Evolutionary conservation across 768 basidiomycete species (phyloP).

Genomic region (Boletales sp.): DNA sequence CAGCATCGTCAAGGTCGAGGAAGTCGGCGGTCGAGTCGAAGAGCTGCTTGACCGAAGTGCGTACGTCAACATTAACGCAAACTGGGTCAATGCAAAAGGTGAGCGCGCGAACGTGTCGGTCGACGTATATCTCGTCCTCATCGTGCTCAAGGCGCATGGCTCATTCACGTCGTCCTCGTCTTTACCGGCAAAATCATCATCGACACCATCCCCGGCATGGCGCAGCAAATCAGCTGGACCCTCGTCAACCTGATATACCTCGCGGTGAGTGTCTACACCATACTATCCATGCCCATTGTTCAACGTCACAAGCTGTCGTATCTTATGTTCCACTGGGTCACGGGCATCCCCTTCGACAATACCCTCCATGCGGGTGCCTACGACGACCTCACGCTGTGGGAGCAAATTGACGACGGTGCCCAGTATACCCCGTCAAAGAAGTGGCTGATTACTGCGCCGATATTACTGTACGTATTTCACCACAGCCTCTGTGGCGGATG

Average conservation of each 20-base stretch:
- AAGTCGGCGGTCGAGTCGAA: constrained; percentile 70
- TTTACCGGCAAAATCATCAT: constrained; percentile 86
- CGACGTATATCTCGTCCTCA: not conserved
- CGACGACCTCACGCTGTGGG: constrained; percentile 97
- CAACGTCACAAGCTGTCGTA: constrained; percentile 69
- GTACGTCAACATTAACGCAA: constrained; percentile 82
- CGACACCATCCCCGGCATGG: constrained; percentile 92
- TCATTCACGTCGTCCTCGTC: constrained; percentile 94
- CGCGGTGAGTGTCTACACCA: constrained; percentile 50
- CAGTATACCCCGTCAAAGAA: constrained; percentile 99
- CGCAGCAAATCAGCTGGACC: constrained; percentile 94
- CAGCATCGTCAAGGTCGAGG: constrained; percentile 83
- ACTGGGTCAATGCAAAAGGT: constrained; percentile 96
- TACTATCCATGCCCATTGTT: not conserved
- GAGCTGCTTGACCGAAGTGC: constrained; percentile 76
- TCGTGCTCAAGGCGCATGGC: constrained; percentile 80
- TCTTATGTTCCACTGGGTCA: constrained; percentile 98
- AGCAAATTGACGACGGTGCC: constrained; percentile 98
- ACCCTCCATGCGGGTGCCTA: constrained; percentile 89
- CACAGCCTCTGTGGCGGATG: not conserved
- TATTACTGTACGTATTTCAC: constrained; percentile 66
- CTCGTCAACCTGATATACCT: constrained; percentile 89
- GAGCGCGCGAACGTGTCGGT: constrained; percentile 6
- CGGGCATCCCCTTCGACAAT: constrained; percentile 92
- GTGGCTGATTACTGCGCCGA: constrained; percentile 88